These are phyloP conservation scores for Phyllosticta citrichinensis DNA, from an alignment of 2,329 filamentous ascomycete species.

Conservation along the genomic window DNA sequence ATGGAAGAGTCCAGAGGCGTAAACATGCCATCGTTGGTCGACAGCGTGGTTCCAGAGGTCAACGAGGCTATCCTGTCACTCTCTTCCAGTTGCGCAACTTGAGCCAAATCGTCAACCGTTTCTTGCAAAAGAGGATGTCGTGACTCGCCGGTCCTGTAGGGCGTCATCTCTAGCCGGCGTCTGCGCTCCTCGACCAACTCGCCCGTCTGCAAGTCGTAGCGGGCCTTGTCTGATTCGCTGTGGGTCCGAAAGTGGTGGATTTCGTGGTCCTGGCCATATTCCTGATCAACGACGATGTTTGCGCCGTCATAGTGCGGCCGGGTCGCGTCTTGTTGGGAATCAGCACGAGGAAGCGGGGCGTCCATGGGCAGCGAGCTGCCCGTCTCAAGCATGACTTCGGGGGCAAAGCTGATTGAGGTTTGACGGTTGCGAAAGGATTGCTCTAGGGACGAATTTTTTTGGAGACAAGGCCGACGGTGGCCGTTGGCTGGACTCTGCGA, in stretches of 20 bases:
- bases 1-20: slow-evolving; percentile 26
- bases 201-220: slow-evolving; percentile 14
- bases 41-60: slow-evolving; percentile 33
- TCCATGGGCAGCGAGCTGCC: slow-evolving; percentile 29
- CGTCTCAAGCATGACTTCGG: slow-evolving; percentile 30
- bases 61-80: slow-evolving; percentile 28
- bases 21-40: slow-evolving; percentile 28
- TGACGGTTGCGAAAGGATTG: slow-evolving; percentile 22
- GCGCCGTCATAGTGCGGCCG: not conserved
- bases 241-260: not conserved
- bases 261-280: slow-evolving; percentile 19
- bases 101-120: slow-evolving; percentile 19
- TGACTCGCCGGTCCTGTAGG: slow-evolving; percentile 18
- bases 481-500: slow-evolving; percentile 14
- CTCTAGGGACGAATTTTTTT: slow-evolving; percentile 4
- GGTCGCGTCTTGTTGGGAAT: not conserved
- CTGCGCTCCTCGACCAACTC: not conserved
- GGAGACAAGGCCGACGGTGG: slow-evolving; percentile 6
- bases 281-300: slow-evolving; percentile 8
- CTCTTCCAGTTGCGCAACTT: slow-evolving; percentile 14
- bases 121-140: slow-evolving; percentile 27
- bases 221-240: slow-evolving; percentile 20
- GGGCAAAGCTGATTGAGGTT: slow-evolving; percentile 32
- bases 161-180: slow-evolving; percentile 17
- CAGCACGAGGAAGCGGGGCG: slow-evolving; percentile 25